Conservation (phyloP, 345 rosid genomes). For the Arabis alpina region DNA sequence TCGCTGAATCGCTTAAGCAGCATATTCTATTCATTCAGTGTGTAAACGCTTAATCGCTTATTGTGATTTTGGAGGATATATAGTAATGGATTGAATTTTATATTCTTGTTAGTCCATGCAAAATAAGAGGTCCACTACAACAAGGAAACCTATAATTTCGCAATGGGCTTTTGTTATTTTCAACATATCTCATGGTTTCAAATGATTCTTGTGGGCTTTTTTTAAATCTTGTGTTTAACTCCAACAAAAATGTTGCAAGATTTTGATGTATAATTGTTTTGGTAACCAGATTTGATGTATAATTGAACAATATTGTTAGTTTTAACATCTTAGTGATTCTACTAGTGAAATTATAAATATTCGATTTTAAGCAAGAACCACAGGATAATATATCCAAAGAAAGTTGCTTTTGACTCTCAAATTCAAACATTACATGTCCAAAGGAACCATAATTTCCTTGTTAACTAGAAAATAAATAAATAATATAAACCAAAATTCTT, state of each 20-base stretch:
- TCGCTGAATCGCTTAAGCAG: too few relatives aligned
- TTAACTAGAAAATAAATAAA: not conserved
- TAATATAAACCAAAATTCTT: not conserved
- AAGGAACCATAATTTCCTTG: too few relatives aligned
- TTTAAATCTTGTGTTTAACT: not conserved
- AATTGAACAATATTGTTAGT: not conserved
- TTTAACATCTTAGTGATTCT: not conserved
- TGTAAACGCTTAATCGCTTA: too few relatives aligned
- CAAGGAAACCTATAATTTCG: not conserved
- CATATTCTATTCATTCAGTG: too few relatives aligned
- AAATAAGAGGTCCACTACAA: not conserved
- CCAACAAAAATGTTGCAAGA: not conserved
- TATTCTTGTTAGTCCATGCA: too few relatives aligned
- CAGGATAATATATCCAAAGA: too few relatives aligned
- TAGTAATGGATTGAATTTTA: too few relatives aligned
- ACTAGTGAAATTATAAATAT: not conserved
- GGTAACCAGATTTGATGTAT: not conserved
- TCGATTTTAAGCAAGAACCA: not conserved
- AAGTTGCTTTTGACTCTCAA: too few relatives aligned
- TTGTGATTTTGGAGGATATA: too few relatives aligned
- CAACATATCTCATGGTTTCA: not conserved
- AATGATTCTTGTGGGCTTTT: constrained; percentile 4
- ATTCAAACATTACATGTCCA: too few relatives aligned
- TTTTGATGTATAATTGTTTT: too few relatives aligned
- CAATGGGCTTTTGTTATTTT: not conserved